phyloP scores from a whole-genome alignment of 2,329 filamentous ascomycete genomes.

The Alternaria atra region DNA sequence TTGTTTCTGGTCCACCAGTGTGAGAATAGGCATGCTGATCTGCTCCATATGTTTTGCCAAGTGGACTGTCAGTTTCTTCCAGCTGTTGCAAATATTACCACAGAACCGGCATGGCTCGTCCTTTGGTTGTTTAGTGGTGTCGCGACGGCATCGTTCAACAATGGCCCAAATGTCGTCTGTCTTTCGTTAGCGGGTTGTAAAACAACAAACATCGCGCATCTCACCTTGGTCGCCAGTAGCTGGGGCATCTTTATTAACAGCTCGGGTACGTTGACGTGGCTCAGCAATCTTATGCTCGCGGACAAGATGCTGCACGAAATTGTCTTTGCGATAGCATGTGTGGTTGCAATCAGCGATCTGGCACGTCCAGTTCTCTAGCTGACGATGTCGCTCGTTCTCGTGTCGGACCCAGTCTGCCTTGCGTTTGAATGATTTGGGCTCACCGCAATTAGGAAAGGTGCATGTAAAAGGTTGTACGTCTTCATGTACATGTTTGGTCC shows the following conservation, averaged over 20 bases:
- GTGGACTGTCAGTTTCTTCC: conserved; percentile 95
- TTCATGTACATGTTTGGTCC: conserved; percentile 96
- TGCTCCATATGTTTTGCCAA: conserved; percentile 94
- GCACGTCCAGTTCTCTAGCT: conserved; percentile 91
- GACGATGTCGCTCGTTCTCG: conserved; percentile 89
- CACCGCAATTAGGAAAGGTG: conserved; percentile 82
- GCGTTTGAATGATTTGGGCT: conserved; percentile 91
- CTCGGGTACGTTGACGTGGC: conserved; percentile 74
- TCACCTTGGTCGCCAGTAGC: conserved; percentile 39
- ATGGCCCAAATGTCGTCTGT: conserved; percentile 75
- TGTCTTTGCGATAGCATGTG: conserved; percentile 85
- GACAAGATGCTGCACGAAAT: conserved; percentile 91
- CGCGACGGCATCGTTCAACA: conserved; percentile 78
- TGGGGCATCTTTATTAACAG: conserved; percentile 47
- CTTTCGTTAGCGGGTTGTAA: conserved; percentile 20
- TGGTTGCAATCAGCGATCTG: conserved; percentile 82
- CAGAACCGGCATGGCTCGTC: conserved; percentile 90
- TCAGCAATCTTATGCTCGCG: conserved; percentile 89
- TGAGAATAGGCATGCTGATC: conserved; percentile 81
- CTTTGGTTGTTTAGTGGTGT: conserved; percentile 71
- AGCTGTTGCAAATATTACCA: conserved; percentile 78
- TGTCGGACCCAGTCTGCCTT: conserved; percentile 97
- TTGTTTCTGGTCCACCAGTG: conserved; percentile 52
- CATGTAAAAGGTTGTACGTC: conserved; percentile 94
- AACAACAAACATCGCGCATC: not conserved